These are phyloP conservation scores for Clavispora santaluciae DNA, from an alignment of 805 yeast genomes.

Conservation along the genomic window DNA sequence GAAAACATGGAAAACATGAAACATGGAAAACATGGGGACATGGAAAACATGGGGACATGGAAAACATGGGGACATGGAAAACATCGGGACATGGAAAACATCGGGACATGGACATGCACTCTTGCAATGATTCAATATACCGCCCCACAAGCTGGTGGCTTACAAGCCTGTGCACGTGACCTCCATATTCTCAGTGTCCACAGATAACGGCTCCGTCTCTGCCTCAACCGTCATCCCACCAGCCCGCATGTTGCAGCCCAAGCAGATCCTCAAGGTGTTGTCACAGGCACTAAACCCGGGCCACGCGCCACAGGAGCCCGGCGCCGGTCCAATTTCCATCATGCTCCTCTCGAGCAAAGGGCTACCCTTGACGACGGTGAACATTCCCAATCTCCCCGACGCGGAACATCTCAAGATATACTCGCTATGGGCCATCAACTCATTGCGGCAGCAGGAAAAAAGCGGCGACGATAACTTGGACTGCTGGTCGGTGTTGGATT, in stretches of 20 bases:
- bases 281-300: slow-evolving; percentile 26
- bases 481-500: slow-evolving; percentile 26
- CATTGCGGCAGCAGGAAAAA: slow-evolving; percentile 15
- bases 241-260: slow-evolving; percentile 41
- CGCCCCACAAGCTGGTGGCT: no score
- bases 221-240: no score
- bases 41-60: no score
- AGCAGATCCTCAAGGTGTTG: slow-evolving; percentile 31
- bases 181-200: no score
- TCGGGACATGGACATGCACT: no score
- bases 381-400: slow-evolving; percentile 14
- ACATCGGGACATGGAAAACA: no score
- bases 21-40: no score
- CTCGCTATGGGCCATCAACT: slow-evolving; percentile 32
- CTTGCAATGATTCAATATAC: no score
- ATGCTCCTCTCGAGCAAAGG: slow-evolving; percentile 35
- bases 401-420: slow-evolving; percentile 31
- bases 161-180: no score
- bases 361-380: slow-evolving; percentile 37
- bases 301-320: slow-evolving; percentile 1
- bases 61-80: no score
- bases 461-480: slow-evolving; percentile 12
- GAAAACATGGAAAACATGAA: no score
- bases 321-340: slow-evolving; percentile 23
- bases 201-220: no score